Evolutionary conservation across 306 rosid species (phyloP).

Genomic region (Fragaria nilgerrensis): DNA sequence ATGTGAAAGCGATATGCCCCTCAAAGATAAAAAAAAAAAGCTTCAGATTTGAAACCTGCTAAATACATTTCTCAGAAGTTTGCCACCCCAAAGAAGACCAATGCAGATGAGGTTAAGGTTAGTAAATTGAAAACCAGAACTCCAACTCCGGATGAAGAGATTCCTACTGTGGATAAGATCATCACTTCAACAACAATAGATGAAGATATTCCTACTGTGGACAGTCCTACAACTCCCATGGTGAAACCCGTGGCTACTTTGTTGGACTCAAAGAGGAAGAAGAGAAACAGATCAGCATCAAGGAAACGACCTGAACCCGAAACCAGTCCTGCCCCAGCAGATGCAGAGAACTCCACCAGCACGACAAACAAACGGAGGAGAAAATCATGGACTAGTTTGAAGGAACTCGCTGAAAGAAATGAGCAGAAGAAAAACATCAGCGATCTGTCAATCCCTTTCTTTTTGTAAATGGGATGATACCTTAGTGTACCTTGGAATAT

Average conservation of each 20-base stretch:
- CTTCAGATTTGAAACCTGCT: constrained; percentile 23
- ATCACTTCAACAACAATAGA: constrained; percentile 15
- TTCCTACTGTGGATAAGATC: neutral
- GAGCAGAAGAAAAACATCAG: constrained; percentile 25
- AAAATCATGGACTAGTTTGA: constrained; percentile 61
- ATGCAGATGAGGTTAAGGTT: constrained; percentile 17
- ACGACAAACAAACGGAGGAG: too few species aligned
- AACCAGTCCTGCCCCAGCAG: too few species aligned
- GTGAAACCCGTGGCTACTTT: constrained; percentile 14
- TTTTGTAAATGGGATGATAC: constrained; percentile 17
- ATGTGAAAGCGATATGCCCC: constrained; percentile 49
- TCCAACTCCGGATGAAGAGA: neutral
- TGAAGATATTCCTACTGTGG: constrained; percentile 3
- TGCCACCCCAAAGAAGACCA: constrained; percentile 24
- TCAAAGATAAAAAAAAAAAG: constrained; percentile 33
- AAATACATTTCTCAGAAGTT: constrained; percentile 6
- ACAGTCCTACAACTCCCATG: constrained; percentile 32
- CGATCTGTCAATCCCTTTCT: constrained; percentile 45
- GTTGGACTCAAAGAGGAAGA: constrained; percentile 8
- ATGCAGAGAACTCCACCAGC: too few species aligned
- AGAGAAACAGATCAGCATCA: too few species aligned
- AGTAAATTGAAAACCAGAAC: constrained; percentile 4
- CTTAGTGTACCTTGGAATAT: neutral
- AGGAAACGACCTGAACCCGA: too few species aligned
- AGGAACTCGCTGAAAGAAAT: constrained; percentile 51